Evolutionary conservation across 2,329 filamentous ascomycete genomes (phyloP), one percentile per base, ranked within the genome.

Genomic region (Exophiala calicioides): DNA sequence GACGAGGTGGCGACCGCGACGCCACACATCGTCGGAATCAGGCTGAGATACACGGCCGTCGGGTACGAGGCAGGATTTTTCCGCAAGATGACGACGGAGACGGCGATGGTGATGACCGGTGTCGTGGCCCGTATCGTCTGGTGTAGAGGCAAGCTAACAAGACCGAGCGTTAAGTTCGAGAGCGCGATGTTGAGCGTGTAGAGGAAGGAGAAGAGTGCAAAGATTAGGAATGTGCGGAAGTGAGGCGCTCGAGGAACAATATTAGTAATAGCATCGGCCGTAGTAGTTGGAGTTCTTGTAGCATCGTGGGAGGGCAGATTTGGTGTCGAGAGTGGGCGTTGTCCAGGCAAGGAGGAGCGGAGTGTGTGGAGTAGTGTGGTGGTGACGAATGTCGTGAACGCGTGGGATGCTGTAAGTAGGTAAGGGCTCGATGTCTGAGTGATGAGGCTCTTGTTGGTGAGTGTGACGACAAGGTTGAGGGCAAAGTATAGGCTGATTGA

Each of bases 101-200:
- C n/a, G n/a, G n/a, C n/a, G n/a, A n/a, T n/a, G 8, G 52, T 52
- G n/a, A 53, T 50, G 24, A 38, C 50, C 3, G 52, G 52, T n/a
- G 43, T 34, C 7, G 29, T 45, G 12, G 52, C 52, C 26, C 52
- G 52, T 16, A 54, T 44, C 7, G 44, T 46, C 19, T 54, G 52
- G 29, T 54, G 52, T 18, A 52, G 34, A 1, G 52, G 32, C 24
- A 54, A 32, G 24, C 36, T 47, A 16, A 54, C 48, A 1, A 49
- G 29, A 8, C 44, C 50, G 42, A 53, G 37, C 15, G 48, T 44
- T 27, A 51, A 19, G 24, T 54, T 54, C 16, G 43, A 52, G 12
- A 54, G 8, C 5, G 38, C 44, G 13, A 54, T 54, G 37, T 54
- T 54, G 10, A 48, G 9, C 20, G 44, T 47, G 48, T 51, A 54